Conservation (phyloP, 768 basidiomycete genomes). For the Rhizopogon vulgaris region DNA sequence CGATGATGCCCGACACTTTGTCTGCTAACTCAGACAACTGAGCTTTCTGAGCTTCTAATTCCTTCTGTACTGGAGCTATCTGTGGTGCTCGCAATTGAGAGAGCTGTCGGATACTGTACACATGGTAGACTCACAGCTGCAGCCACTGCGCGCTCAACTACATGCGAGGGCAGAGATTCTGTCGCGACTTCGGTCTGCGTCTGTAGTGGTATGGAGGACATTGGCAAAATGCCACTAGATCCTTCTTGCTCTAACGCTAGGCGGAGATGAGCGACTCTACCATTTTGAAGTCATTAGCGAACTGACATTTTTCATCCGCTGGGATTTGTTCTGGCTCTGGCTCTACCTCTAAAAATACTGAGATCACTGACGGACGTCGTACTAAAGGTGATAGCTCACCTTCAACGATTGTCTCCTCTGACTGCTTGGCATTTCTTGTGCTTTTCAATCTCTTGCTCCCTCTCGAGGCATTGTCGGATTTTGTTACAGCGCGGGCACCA, state of each 20-base stretch:
- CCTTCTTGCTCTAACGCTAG: not conserved
- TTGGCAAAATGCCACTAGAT: not conserved
- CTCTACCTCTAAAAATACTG: slow-evolving; percentile 21
- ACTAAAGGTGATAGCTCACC: slow-evolving; percentile 25
- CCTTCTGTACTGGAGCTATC: slow-evolving; percentile 48
- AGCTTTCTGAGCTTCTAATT: slow-evolving; percentile 39
- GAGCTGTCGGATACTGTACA: not conserved
- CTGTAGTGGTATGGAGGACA: not conserved
- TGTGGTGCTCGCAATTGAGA: slow-evolving; percentile 16
- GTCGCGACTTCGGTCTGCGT: not conserved
- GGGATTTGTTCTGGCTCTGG: slow-evolving; percentile 4
- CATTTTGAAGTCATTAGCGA: no score
- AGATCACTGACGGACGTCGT: slow-evolving; percentile 3
- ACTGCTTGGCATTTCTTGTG: slow-evolving; percentile 43
- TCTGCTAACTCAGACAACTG: slow-evolving; percentile 34
- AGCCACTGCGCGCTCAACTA: slow-evolving; percentile 13
- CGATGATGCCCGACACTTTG: slow-evolving; percentile 22
- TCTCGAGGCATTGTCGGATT: slow-evolving; percentile 45
- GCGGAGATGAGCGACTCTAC: not conserved
- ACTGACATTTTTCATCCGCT: not conserved
- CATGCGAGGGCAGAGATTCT: not conserved
- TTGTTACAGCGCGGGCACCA: slow-evolving; percentile 62
- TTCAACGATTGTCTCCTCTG: slow-evolving; percentile 53
- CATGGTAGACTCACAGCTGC: slow-evolving; percentile 22
- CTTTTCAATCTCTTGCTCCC: slow-evolving; percentile 40